phyloP scores from a whole-genome alignment of 306 rosid species.

The Lablab purpureus region DNA sequence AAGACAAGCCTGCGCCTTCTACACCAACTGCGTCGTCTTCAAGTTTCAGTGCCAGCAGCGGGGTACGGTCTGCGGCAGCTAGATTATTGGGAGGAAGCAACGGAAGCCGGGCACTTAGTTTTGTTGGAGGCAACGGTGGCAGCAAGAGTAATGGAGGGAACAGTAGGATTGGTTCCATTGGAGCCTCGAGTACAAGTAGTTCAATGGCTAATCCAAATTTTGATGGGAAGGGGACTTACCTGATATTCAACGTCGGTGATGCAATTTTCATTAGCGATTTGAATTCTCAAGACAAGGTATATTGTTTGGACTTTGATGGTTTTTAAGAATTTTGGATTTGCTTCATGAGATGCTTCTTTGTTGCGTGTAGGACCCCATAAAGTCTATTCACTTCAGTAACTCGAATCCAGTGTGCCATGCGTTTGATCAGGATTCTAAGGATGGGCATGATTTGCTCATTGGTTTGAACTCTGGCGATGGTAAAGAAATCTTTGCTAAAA shows the following conservation, averaged over 20 bases:
- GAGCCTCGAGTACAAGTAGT: conserved; percentile 73
- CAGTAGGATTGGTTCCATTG: conserved; percentile 82
- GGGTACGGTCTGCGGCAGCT: conserved; percentile 94
- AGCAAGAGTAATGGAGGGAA: conserved; percentile 73
- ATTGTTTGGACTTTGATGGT: conserved; percentile 14
- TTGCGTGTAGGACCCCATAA: conserved; percentile 88
- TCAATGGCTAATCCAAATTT: conserved; percentile 75
- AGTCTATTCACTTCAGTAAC: conserved; percentile 93
- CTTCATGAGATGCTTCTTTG: conserved; percentile 50
- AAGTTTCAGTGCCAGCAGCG: conserved; percentile 76
- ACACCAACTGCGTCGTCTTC: conserved; percentile 75
- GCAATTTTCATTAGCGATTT: conserved; percentile 93
- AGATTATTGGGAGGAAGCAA: conserved; percentile 85
- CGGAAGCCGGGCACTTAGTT: conserved; percentile 90
- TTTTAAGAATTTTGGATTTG: conserved; percentile 40
- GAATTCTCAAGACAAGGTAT: conserved; percentile 96
- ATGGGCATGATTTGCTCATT: conserved; percentile 94
- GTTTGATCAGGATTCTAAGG: conserved; percentile 93
- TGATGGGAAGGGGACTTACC: conserved; percentile 91
- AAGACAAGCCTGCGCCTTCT: conserved; percentile 83
- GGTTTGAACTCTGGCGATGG: conserved; percentile 97
- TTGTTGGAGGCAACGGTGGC: conserved; percentile 91
- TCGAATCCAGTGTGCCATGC: conserved; percentile 90
- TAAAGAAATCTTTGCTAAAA: conserved; percentile 43
- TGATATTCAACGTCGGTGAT: conserved; percentile 95